Base-by-base conservation (phyloP, 176 grass and related monocot genomes). In the Otatea glauca region DNA sequence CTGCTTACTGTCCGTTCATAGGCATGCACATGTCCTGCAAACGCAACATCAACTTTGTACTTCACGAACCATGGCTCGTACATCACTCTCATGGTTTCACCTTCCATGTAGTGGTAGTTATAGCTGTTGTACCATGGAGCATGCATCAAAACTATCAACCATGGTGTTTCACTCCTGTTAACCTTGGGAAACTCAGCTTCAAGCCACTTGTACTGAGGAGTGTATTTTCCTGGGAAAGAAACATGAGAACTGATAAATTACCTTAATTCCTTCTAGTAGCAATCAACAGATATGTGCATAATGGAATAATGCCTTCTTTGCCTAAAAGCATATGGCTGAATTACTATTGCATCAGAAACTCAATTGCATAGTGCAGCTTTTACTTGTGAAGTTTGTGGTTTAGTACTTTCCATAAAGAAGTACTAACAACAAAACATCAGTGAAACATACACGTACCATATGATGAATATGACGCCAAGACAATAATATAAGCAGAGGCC, bases 51-150 rank as follows among this genome's bases (percentile, higher is more conserved):
- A 3, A 98, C 95, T 81, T 98, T 98, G 85, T 95, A 92, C 80
- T 90, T 88, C 13, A 98, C 92, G 14, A 98, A 95, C 95, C 92
- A 98, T 4, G 70, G 72, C 78, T 98, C 95, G 15, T 87, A 98
- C 82, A 98, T 92, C 18, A 98, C 95, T 87, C 92, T 85, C 96
- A 98, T 98, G 71, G 76, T 88, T 79, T 98, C 92, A 21, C 96
- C 96, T 85, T 98, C 95, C 96, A 98, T 98, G 63, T 93, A 95
- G 63, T 95, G 96, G 54, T 98, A 93, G 76, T 95, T 93, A 49
- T 98, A 94, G 87, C 95, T 98, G 80, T 98, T 98, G 54, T 98
- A 98, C 95, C 92, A 98, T 15, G 96, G 96, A 39, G 96, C 76
- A 21, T 98, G 96, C 92, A 95, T 82, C n/a, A 98, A 86, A 25